Conservation (phyloP, 345 rosid species). For the Salix caprea region DNA sequence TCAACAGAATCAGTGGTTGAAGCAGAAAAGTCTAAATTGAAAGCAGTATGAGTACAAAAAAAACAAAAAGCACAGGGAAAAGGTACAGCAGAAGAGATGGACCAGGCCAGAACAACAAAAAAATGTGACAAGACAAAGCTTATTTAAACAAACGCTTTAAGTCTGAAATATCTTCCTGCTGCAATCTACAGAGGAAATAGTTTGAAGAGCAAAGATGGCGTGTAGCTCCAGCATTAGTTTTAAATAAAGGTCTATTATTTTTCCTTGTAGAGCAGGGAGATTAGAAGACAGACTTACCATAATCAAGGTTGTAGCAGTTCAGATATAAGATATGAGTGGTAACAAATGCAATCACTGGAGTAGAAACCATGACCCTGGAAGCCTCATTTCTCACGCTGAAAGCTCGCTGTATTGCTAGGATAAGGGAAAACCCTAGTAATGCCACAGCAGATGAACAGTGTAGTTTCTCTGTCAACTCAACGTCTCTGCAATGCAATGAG, state of each 20-base stretch:
- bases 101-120: not conserved
- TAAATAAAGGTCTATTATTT: not conserved
- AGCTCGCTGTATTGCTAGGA: conserved; percentile 61
- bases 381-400: conserved; percentile 70
- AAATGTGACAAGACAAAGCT: not conserved
- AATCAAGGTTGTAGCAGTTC: conserved; percentile 69
- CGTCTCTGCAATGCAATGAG: conserved; percentile 51
- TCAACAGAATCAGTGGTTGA: not conserved
- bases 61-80: not conserved
- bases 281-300: conserved; percentile 42
- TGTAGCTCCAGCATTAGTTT: not conserved
- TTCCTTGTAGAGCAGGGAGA: not conserved
- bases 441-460: conserved; percentile 79
- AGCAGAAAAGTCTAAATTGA: not conserved
- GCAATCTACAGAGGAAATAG: not conserved
- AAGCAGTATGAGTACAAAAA: not conserved
- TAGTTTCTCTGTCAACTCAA: conserved; percentile 75
- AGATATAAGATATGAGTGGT: conserved; percentile 82
- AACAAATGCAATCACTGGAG: conserved; percentile 72
- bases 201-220: not conserved
- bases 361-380: conserved; percentile 76
- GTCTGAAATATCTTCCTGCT: not conserved
- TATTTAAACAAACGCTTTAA: not conserved
- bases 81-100: not conserved
- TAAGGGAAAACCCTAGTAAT: conserved; percentile 58